phyloP scores from a whole-genome alignment of 257 asterid species.

The Primulina tabacum region DNA sequence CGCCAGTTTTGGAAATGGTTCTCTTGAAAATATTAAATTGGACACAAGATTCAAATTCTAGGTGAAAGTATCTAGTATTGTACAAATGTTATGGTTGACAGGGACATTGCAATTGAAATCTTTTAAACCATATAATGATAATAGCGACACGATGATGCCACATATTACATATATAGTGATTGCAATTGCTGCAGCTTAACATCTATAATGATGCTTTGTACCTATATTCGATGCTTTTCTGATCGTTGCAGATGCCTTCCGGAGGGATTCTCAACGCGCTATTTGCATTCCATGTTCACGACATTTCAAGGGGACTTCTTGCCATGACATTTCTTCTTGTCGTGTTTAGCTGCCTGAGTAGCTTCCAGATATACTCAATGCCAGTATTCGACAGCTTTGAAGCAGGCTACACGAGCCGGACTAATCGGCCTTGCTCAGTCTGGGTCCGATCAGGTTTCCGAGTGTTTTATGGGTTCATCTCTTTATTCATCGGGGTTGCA shows the following conservation, averaged over 20 bases:
- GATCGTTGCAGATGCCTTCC: slow-evolving; percentile 71
- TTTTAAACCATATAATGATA: no score
- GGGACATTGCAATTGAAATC: neutral
- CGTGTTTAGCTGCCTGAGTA: slow-evolving; percentile 96
- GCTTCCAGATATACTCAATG: slow-evolving; percentile 98
- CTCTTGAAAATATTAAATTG: neutral
- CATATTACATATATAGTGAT: no score
- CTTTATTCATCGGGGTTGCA: slow-evolving; percentile 86
- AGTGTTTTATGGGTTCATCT: slow-evolving; percentile 73
- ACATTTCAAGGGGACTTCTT: slow-evolving; percentile 76
- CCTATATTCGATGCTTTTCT: neutral
- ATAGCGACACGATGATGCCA: no score
- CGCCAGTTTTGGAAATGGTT: neutral
- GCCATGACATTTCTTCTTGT: slow-evolving; percentile 85
- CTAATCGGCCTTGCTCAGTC: slow-evolving; percentile 85
- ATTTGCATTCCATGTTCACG: slow-evolving; percentile 73
- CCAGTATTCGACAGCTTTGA: slow-evolving; percentile 96
- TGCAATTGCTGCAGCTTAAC: neutral
- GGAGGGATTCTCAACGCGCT: slow-evolving; percentile 83
- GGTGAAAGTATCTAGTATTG: no score
- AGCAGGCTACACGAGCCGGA: slow-evolving; percentile 86
- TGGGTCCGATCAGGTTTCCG: slow-evolving; percentile 99
- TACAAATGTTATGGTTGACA: neutral
- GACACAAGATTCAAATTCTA: neutral
- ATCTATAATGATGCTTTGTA: neutral